Base-by-base conservation (phyloP, 2,329 filamentous ascomycete genomes). In the Colletotrichum noveboracense region DNA sequence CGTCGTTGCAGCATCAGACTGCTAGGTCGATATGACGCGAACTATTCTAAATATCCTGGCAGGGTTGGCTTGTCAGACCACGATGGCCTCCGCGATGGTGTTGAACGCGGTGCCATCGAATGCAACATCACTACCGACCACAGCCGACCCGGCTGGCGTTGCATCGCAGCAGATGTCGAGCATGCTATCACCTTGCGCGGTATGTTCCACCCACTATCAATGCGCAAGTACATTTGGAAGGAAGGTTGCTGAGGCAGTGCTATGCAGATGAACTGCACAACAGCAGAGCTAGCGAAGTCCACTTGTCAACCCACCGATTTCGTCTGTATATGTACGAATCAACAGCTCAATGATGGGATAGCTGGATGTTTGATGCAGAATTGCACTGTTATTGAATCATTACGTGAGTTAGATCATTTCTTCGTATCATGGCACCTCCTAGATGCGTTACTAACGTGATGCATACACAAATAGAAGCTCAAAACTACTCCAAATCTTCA, bases 341-440 rank as follows among this genome's bases (percentile, higher is more conserved):
- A 66, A 26, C n/a, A 52, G 8, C 67, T 74, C 1, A 71, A 74
- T 13, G 26, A 16, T n/a, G 68, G 13, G 3, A 74, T 74, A 14
- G 61, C 38, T 32, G 21, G 18, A 16, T 74, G 71, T 26, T 14
- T 74, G 16, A 36, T 13, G 18, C 71, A 70, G 16, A 66, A 71
- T 7, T 74, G 71, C 52, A 74, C 67, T 10, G 28, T 74, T 14
- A 7, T 65, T 13, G 71, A 71, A 38, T 71, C 71, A 55, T 61
- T 71, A 18, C 48, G 72, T 74, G 21, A 52, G 67, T 70, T 10
- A 6, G 7, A 26, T n/a, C 10, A 34, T 30, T 26, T 30, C 28
- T 62, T 36, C n/a, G 43, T 52, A 52, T 13, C n/a, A 13, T 28
- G n/a, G 24, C 21, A 58, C 24, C 16, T 58, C 43, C 16, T 3